Conservation (phyloP, 2,329 filamentous ascomycete species). For the Venturiaceae sp. region DNA sequence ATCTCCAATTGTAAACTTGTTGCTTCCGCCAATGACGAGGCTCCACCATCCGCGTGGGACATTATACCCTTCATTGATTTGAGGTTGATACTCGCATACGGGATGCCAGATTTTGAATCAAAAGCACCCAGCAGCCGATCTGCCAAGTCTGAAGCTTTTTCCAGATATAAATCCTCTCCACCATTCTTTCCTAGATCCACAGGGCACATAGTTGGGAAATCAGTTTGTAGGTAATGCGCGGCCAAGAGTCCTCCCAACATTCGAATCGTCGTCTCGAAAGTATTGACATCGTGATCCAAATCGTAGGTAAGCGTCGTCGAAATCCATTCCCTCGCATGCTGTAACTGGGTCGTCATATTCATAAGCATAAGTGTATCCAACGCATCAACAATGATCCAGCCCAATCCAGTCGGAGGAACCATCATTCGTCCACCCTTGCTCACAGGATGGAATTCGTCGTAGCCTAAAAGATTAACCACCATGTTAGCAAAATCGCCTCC, state of each 20-base stretch:
- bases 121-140: constrained; percentile 82
- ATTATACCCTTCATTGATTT: constrained; percentile 64
- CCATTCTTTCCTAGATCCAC: constrained; percentile 57
- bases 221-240: constrained; percentile 86
- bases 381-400: constrained; percentile 97
- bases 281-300: constrained; percentile 91
- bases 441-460: constrained; percentile 79
- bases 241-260: constrained; percentile 92
- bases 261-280: constrained; percentile 94
- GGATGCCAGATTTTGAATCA: constrained; percentile 76
- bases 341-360: constrained; percentile 82
- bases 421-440: constrained; percentile 74
- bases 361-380: constrained; percentile 97
- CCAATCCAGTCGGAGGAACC: constrained; percentile 70
- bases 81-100: constrained; percentile 84
- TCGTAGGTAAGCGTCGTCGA: constrained; percentile 72
- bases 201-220: constrained; percentile 70
- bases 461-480: constrained; percentile 33
- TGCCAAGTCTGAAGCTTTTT: constrained; percentile 89
- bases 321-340: constrained; percentile 84
- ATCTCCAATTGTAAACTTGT: constrained; percentile 90
- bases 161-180: constrained; percentile 86
- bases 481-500: too few relatives aligned
- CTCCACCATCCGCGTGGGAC: constrained; percentile 76
- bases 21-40: constrained; percentile 88